These are phyloP conservation scores for Neonectria ditissima DNA, from an alignment of 2,329 filamentous ascomycete genomes.

Conservation along the genomic window DNA sequence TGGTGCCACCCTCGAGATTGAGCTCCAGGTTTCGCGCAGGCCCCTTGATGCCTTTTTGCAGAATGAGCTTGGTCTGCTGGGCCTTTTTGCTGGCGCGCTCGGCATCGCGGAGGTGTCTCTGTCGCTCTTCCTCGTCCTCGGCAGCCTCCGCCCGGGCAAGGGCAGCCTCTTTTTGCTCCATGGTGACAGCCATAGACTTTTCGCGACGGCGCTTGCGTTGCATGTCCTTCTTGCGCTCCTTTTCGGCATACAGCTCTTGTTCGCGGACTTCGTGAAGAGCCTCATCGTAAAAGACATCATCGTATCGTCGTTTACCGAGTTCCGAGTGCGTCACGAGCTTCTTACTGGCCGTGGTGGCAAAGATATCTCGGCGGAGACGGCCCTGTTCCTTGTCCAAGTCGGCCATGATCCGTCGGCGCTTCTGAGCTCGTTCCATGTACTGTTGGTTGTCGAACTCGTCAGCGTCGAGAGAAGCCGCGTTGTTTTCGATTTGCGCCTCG, in stretches of 20 bases:
- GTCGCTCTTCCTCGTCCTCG: slow-evolving; percentile 83
- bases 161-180: slow-evolving; percentile 89
- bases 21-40: slow-evolving; percentile 78
- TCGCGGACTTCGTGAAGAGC: slow-evolving; percentile 89
- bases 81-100: slow-evolving; percentile 94
- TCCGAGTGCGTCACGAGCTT: slow-evolving; percentile 77
- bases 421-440: slow-evolving; percentile 69
- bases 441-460: slow-evolving; percentile 57
- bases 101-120: slow-evolving; percentile 84
- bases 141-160: slow-evolving; percentile 82
- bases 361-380: slow-evolving; percentile 72
- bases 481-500: slow-evolving; percentile 57
- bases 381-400: slow-evolving; percentile 72
- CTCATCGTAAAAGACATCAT: slow-evolving; percentile 80
- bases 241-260: slow-evolving; percentile 91
- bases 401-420: slow-evolving; percentile 76
- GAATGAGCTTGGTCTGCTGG: slow-evolving; percentile 86
- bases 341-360: slow-evolving; percentile 66
- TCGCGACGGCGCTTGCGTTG: slow-evolving; percentile 95
- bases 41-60: slow-evolving; percentile 88
- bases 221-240: slow-evolving; percentile 99
- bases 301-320: slow-evolving; percentile 80
- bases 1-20: slow-evolving; percentile 85
- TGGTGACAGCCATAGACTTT: slow-evolving; percentile 93
- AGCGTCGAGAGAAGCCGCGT: slow-evolving; percentile 59